phyloP scores from a whole-genome alignment of 2,329 filamentous ascomycete genomes.

The Tetracladium maxilliforme region DNA sequence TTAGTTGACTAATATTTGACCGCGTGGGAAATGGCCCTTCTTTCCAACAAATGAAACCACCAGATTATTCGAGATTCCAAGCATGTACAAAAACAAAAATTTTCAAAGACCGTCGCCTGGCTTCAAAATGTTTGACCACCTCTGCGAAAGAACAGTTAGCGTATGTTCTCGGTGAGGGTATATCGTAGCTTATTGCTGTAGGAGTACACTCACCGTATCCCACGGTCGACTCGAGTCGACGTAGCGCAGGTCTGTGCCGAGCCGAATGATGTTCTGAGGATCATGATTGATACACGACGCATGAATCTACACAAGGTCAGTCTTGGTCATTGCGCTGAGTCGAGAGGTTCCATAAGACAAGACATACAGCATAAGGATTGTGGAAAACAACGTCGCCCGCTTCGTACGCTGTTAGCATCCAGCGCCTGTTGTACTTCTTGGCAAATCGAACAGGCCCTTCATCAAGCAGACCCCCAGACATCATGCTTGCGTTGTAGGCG shows the following conservation, averaged over 20 bases:
- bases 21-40: too few species aligned
- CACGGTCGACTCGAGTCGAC: too few species aligned
- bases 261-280: conserved; percentile 17
- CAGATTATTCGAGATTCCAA: too few species aligned
- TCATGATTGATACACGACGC: conserved; percentile 23
- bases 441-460: conserved; percentile 24
- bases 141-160: too few species aligned
- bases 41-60: too few species aligned
- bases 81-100: too few species aligned
- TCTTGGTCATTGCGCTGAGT: conserved; percentile 24
- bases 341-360: conserved; percentile 4
- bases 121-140: too few species aligned
- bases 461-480: conserved; percentile 34
- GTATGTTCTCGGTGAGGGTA: too few species aligned
- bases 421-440: conserved; percentile 8
- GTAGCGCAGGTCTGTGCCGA: conserved; percentile 26
- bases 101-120: too few species aligned
- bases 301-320: conserved; percentile 19
- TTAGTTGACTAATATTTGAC: too few species aligned
- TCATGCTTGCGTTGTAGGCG: conserved; percentile 46
- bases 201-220: too few species aligned
- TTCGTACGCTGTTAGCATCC: conserved; percentile 19
- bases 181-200: too few species aligned
- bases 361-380: conserved; percentile 18
- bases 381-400: conserved; percentile 26